Percentiles rank a stretch among this genome's conserved stretches.
phyloP scores from a whole-genome alignment of 768 basidiomycete genomes.

The Tricholoma sp. region DNA sequence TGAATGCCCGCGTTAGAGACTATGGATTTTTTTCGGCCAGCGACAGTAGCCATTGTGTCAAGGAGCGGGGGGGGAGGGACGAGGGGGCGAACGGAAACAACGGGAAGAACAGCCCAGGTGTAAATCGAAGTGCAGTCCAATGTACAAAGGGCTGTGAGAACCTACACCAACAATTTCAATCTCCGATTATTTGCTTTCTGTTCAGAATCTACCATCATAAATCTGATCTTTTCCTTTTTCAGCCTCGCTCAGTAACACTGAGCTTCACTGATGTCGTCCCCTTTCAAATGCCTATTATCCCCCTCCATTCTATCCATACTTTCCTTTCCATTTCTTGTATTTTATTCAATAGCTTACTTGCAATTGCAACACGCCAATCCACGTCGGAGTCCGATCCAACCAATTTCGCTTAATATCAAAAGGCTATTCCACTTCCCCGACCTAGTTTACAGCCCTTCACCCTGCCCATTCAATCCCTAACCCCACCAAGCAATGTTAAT shows the following conservation, averaged over 20 bases:
- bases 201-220: constrained; percentile 15
- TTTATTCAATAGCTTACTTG: too few species aligned
- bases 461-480: neutral
- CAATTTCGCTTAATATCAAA: too few species aligned
- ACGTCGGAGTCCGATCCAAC: too few species aligned
- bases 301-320: too few species aligned
- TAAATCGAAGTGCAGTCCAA: constrained; percentile 3
- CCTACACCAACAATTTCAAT: constrained; percentile 12
- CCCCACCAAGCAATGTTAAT: neutral
- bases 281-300: neutral
- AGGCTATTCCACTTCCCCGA: neutral
- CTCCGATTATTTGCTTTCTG: constrained; percentile 20
- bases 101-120: constrained; percentile 10
- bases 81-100: constrained; percentile 15
- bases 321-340: too few species aligned
- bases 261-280: too few species aligned
- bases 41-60: constrained; percentile 44
- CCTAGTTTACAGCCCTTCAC: neutral
- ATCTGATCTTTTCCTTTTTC: constrained; percentile 4
- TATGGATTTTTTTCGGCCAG: constrained; percentile 78
- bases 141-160: constrained; percentile 15
- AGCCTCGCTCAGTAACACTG: too few species aligned
- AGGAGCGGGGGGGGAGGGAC: constrained; percentile 14
- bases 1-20: constrained; percentile 57
- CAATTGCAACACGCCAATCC: too few species aligned